Conservation (phyloP, 148 eudicot genomes). For the Oxyria digyna region DNA sequence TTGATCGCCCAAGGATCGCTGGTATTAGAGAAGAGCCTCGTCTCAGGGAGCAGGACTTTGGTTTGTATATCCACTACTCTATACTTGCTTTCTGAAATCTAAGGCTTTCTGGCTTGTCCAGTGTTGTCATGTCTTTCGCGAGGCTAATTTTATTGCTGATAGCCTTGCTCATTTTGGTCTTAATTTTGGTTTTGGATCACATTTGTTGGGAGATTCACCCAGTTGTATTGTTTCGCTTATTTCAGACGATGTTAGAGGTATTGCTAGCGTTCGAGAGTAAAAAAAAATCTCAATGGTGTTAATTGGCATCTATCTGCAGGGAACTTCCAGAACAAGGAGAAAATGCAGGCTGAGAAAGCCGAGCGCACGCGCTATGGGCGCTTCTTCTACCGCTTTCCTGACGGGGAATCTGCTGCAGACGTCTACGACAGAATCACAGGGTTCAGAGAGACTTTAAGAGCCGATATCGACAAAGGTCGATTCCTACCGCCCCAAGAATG, state of each 20-base stretch:
- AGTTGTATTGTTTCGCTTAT: too few relatives aligned
- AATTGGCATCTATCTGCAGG: too few relatives aligned
- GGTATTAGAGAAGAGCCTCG: conserved; percentile 47
- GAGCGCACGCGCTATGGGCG: conserved; percentile 28
- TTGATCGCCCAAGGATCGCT: conserved; percentile 30
- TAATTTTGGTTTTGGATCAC: too few relatives aligned
- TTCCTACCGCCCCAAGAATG: conserved; percentile 43
- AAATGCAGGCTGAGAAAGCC: conserved; percentile 36
- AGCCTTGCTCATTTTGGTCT: too few relatives aligned
- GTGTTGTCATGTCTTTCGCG: too few relatives aligned
- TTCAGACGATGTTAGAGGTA: too few relatives aligned
- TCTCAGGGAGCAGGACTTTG: conserved; percentile 47
- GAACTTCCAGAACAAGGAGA: conserved; percentile 38
- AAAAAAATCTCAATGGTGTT: too few relatives aligned
- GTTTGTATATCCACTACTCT: conserved; percentile 11
- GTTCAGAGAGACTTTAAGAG: conserved; percentile 41
- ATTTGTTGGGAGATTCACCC: too few relatives aligned
- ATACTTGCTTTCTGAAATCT: too few relatives aligned
- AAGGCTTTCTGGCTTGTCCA: too few relatives aligned
- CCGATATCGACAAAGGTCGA: conserved; percentile 35
- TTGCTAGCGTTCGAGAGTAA: too few relatives aligned
- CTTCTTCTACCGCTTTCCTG: conserved; percentile 46
- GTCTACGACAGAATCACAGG: conserved; percentile 52
- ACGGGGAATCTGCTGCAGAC: conserved; percentile 54
- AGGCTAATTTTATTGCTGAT: too few relatives aligned